Evolutionary conservation across 495 filamentous ascomycete genomes (phyloP).

Genomic region (Penicillium coprophilum): DNA sequence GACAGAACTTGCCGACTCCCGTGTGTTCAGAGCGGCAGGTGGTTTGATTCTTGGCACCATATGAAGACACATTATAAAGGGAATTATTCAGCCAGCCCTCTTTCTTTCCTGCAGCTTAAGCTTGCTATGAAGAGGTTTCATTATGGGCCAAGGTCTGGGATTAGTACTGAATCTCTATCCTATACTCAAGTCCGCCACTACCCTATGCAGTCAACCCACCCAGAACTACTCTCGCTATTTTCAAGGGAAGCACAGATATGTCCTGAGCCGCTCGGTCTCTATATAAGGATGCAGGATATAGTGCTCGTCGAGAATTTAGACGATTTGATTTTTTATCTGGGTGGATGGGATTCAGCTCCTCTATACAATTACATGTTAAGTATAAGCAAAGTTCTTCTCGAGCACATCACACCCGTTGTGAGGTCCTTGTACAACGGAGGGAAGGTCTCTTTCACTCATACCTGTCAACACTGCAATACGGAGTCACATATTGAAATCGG

Average conservation of each 20-base stretch:
- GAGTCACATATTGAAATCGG: slow-evolving; percentile 5
- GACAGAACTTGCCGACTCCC: slow-evolving; percentile 10
- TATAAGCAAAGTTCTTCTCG: background rate
- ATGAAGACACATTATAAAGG: background rate
- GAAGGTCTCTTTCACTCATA: slow-evolving; percentile 1
- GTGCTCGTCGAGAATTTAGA: background rate
- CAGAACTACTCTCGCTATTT: slow-evolving; percentile 1
- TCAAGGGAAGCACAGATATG: slow-evolving; percentile 8
- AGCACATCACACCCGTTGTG: background rate
- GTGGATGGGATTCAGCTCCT: too few species aligned
- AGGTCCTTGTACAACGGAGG: background rate
- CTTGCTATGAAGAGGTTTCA: slow-evolving; percentile 14
- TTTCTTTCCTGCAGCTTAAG: background rate
- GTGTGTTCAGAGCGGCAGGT: background rate
- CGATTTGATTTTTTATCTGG: background rate
- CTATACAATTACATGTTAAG: too few species aligned
- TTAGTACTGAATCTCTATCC: slow-evolving; percentile 10
- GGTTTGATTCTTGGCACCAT: background rate
- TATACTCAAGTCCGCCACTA: slow-evolving; percentile 7
- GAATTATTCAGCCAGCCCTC: background rate
- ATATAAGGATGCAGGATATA: slow-evolving; percentile 9
- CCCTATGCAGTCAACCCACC: background rate
- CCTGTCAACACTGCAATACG: slow-evolving; percentile 7
- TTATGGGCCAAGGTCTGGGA: slow-evolving; percentile 12
- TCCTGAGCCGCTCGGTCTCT: background rate